Evolutionary conservation across 2,329 filamentous ascomycete species (phyloP).

Genomic region (Seiridium unicorne): DNA sequence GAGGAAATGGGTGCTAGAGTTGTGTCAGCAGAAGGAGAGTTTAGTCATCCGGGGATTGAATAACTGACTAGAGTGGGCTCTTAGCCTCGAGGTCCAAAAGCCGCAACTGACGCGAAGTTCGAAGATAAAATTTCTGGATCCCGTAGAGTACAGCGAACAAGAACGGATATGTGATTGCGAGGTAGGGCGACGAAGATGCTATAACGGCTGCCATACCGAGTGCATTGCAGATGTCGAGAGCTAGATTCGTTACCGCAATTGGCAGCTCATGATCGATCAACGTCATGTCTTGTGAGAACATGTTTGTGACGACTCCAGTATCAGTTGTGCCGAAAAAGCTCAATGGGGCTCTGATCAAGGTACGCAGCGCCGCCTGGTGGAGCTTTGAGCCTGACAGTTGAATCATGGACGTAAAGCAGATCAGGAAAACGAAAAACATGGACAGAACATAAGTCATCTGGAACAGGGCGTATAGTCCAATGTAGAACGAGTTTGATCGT

Average conservation of each 20-base stretch:
- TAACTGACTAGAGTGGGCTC: conserved; percentile 50
- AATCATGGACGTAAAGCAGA: conserved; percentile 14
- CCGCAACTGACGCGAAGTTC: conserved; percentile 59
- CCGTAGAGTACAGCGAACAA: conserved; percentile 43
- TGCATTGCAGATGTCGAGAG: conserved; percentile 18
- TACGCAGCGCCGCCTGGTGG: conserved; percentile 1
- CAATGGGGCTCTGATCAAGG: conserved; percentile 17
- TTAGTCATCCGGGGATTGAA: neutral
- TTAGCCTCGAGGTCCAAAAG: conserved; percentile 62
- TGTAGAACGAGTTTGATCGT: conserved; percentile 21
- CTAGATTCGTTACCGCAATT: conserved; percentile 27
- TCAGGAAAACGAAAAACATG: conserved; percentile 13
- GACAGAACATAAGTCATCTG: conserved; percentile 15
- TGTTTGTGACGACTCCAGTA: conserved; percentile 36
- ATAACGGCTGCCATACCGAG: conserved; percentile 49
- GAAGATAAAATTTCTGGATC: conserved; percentile 57
- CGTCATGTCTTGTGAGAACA: conserved; percentile 45
- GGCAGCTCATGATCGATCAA: conserved; percentile 40
- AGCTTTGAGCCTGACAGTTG: conserved; percentile 12
- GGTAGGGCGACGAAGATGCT: conserved; percentile 37
- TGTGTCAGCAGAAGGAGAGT: neutral
- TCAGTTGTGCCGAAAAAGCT: conserved; percentile 40
- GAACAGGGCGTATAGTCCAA: conserved; percentile 22
- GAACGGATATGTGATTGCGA: conserved; percentile 49
- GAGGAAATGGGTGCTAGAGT: conserved; percentile 44